Evolutionary conservation across 306 rosid genomes (phyloP).

Genomic region (Abrus pulchellus): DNA sequence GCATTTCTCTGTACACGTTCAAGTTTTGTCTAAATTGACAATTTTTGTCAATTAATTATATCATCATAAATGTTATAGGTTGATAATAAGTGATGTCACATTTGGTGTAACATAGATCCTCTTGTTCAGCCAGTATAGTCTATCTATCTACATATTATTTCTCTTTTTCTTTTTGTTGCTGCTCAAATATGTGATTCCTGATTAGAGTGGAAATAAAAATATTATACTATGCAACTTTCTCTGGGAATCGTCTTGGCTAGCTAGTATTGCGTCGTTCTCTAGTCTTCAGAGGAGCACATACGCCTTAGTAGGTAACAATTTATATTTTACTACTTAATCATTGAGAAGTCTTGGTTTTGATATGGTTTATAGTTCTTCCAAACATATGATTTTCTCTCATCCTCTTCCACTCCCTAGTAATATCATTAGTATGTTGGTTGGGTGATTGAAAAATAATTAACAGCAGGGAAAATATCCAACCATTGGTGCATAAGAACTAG

Average conservation of each 20-base stretch:
- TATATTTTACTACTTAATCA: background rate
- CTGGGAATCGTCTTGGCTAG: background rate
- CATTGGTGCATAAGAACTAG: background rate
- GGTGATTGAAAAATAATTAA: background rate
- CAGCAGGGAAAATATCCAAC: background rate
- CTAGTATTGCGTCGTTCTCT: background rate
- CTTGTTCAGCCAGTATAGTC: conserved; percentile 30
- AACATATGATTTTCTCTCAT: background rate
- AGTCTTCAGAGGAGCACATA: background rate
- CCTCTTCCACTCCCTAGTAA: background rate
- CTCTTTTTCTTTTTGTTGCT: background rate
- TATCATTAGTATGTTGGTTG: background rate
- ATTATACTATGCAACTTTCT: background rate
- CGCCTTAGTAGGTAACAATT: background rate
- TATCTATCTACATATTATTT: background rate
- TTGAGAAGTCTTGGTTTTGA: background rate
- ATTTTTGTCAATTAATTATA: conserved; percentile 21
- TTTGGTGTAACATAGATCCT: conserved; percentile 24
- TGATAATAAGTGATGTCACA: conserved; percentile 31
- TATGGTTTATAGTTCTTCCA: background rate
- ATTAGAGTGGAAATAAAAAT: background rate
- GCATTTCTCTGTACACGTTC: conserved; percentile 9
- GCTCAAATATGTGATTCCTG: background rate
- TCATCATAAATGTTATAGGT: conserved; percentile 24
- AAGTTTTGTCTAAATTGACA: conserved; percentile 34